A percentile compares a stretch with the other conserved stretches of the same genome.
Conservation (phyloP, 108 stramenopile genomes). For the Schizochytrium sp. region DNA sequence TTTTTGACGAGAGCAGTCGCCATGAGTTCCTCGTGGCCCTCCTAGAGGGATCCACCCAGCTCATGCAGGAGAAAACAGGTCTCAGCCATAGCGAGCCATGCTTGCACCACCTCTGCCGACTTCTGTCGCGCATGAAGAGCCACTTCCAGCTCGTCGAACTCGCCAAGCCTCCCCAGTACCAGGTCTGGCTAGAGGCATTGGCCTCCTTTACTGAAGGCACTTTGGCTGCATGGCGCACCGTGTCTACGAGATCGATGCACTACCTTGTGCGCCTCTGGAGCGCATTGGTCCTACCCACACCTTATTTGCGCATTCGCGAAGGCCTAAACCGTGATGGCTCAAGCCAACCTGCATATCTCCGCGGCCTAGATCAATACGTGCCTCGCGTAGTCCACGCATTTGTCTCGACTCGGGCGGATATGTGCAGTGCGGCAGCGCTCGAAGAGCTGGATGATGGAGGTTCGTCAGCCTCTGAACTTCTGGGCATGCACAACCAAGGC, state of each 20-base stretch:
- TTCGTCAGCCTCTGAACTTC: not conserved
- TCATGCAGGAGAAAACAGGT: constrained; percentile 51
- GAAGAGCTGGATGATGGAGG: constrained; percentile 21
- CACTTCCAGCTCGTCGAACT: constrained; percentile 60
- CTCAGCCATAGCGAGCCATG: constrained; percentile 60
- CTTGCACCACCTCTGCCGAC: constrained; percentile 40
- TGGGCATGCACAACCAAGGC: constrained; percentile 41
- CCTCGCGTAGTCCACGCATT: constrained; percentile 37
- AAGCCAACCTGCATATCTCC: constrained; percentile 9
- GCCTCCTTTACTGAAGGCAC: constrained; percentile 30
- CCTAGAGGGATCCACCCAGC: constrained; percentile 51
- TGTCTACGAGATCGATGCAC: constrained; percentile 36
- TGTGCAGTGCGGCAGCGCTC: constrained; percentile 59
- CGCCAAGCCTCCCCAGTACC: constrained; percentile 57
- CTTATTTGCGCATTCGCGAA: constrained; percentile 54
- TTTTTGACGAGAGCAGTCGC: constrained; percentile 38
- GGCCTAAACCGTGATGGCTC: not conserved
- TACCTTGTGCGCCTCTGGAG: constrained; percentile 47
- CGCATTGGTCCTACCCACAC: constrained; percentile 36
- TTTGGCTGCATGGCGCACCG: constrained; percentile 36
- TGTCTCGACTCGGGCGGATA: constrained; percentile 45
- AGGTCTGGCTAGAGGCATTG: constrained; percentile 14
- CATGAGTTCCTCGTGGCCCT: constrained; percentile 59
- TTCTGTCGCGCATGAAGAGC: constrained; percentile 30
- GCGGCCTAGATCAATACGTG: constrained; percentile 51